Base-by-base conservation (phyloP, 73 alveolate species). In the Paramecium primaurelia region DNA sequence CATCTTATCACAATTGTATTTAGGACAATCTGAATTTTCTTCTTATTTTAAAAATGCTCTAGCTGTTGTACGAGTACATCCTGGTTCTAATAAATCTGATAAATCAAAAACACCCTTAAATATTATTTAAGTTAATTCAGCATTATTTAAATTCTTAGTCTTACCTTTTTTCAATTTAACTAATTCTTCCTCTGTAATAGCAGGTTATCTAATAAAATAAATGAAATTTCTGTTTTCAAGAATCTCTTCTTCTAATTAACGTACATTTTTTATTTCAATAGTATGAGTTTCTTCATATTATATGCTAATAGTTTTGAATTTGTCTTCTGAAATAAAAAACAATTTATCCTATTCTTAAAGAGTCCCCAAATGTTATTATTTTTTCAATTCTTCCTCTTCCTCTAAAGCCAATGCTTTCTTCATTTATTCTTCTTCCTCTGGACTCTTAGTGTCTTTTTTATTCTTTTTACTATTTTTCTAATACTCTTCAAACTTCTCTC, bases 41-140 rank as follows among this genome's bases (percentile, higher is more conserved):
- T 60, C 92, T 32, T 69, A 32, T 25, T 6, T 28, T 34, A 64
- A 7, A 71, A 44, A 64, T 89, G 54, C 86, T 64, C 94, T 89
- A 10, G 47, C 71, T 25, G 8, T 59, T 22, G 54, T 71, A 40
- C 28, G 49, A 25, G 36, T 98, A 92, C 85, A 93, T 4, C 99
- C 99, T 42, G 98, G 97, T 45, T 95, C 97, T 58, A 86, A 93
- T 32, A 97, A 95, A 25, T 89, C 95, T 44, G 95, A 92, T 47
- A 97, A 93, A 93, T 97, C 97, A 16, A 97, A 94, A 98, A 98
- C 96, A 28, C 97, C 99, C 68, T 83, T 89, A 59, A 89, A 71
- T 40, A 47, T 44, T 45, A 89, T 83, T 71, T 71, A 71, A 44
- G 86, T 89, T 26, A 89, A 73, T 47, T 89, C 94, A 40, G 51